Base-by-base conservation (phyloP, 1,139 yeast genomes). In the Candida pseudoviswanathii region DNA sequence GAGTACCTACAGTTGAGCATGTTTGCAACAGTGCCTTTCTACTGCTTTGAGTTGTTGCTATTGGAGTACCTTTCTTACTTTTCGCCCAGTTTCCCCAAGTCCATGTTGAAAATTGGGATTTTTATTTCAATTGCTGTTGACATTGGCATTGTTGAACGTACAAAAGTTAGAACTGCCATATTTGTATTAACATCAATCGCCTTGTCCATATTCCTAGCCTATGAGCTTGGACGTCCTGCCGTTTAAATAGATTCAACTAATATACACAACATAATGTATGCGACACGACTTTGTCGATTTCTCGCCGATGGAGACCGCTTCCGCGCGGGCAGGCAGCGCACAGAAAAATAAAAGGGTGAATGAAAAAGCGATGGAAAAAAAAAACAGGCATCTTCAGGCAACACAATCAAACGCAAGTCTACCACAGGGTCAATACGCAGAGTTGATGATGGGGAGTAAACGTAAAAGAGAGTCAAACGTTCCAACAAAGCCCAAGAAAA, bases 391-490 rank as follows among this genome's bases (percentile, higher is more conserved):
- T 32, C 24, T 24, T 32, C 11, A 39, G 25, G 11, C 22, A 33
- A 24, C 16, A 43, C 22, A 16, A 16, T 16, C 16, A 16, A 16
- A 16, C 16, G 16, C 16, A 16, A 16, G 16, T 16, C 16, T 16
- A 16, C 16, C 16, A 16, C 16, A 16, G 16, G 16, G 16, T 16
- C 16, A 16, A 16, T 16, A 16, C 16, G 16, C 16, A 16, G 16
- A 16, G 16, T 16, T 16, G 16, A 16, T 16, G 16, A 3, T 7
- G 4, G 33, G 34, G 25, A 29, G 10, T 16, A 67, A 65, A 53
- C 57, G 70, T 47, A 63, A 64, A 51, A 57, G 64, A 48, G 62
- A 57, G 10, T 38, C 42, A 5, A 50, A 54, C 11, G 57, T 53
- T 25, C 51, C 55, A 43, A 56, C 54, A 10, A 64, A 59, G 47